Evolutionary conservation across 106 monocot genomes (phyloP).

Genomic region (Dioscorea dumetorum): DNA sequence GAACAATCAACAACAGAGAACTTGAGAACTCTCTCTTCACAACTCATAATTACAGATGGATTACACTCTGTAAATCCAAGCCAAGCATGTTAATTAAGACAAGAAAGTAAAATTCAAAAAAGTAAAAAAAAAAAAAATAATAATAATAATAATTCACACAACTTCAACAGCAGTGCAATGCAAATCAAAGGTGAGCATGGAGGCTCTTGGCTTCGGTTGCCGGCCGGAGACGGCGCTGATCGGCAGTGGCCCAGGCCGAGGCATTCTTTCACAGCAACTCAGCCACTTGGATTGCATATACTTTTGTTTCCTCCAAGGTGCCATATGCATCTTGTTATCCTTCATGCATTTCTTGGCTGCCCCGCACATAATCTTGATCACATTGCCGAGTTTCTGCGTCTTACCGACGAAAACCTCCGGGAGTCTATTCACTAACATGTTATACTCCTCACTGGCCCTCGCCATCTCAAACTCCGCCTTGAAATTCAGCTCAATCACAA

Average conservation of each 20-base stretch:
- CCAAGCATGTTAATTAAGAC: too few species aligned
- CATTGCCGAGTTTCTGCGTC: slow-evolving; percentile 37
- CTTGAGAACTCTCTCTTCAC: too few species aligned
- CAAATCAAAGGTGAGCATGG: slow-evolving; percentile 73
- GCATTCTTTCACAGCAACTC: slow-evolving; percentile 42
- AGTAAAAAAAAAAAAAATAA: too few species aligned
- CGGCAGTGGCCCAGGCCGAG: neutral
- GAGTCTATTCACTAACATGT: slow-evolving; percentile 39
- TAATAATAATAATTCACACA: too few species aligned
- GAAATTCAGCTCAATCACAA: slow-evolving; percentile 73
- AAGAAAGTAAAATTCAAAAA: too few species aligned
- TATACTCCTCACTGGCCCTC: slow-evolving; percentile 54
- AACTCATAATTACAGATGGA: too few species aligned
- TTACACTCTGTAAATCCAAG: too few species aligned
- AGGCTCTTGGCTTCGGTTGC: slow-evolving; percentile 38
- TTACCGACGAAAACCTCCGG: slow-evolving; percentile 88
- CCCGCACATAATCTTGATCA: slow-evolving; percentile 66
- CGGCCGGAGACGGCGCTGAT: neutral
- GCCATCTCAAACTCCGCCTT: slow-evolving; percentile 81
- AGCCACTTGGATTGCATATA: slow-evolving; percentile 92
- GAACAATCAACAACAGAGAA: too few species aligned
- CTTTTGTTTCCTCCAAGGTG: slow-evolving; percentile 84
- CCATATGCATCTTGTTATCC: slow-evolving; percentile 92
- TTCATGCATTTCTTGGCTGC: slow-evolving; percentile 88
- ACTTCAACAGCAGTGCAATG: slow-evolving; percentile 50